Evolutionary conservation across 257 asterid species (phyloP).

Genomic region (Orobanche coerulescens): DNA sequence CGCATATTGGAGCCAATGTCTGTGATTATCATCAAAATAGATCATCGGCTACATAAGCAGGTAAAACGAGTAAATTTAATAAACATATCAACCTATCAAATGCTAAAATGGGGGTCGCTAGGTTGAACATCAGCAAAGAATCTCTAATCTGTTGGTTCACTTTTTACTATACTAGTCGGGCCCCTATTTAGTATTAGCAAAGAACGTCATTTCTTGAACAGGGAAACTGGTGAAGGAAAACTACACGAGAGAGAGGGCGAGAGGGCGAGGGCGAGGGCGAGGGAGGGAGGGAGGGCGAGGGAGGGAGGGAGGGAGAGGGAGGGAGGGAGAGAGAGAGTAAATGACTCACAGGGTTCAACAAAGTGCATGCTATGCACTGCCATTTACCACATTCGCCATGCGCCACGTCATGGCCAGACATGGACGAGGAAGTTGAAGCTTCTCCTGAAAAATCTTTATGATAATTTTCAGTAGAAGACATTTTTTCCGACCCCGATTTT

Average conservation of each 20-base stretch:
- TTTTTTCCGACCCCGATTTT: slow-evolving; percentile 21
- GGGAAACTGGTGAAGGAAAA: not conserved
- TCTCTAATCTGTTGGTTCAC: no score
- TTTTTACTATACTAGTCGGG: no score
- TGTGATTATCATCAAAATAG: slow-evolving; percentile 31
- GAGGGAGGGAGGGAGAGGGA: not conserved
- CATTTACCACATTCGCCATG: slow-evolving; percentile 31
- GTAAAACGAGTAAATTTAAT: not conserved
- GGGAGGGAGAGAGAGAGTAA: not conserved
- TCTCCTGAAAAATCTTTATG: slow-evolving; percentile 26
- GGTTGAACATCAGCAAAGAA: not conserved
- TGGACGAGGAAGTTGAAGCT: slow-evolving; percentile 34
- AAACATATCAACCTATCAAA: not conserved
- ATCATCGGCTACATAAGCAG: not conserved
- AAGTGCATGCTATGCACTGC: slow-evolving; percentile 75
- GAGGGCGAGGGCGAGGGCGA: not conserved
- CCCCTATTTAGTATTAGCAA: no score
- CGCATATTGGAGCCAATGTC: slow-evolving; percentile 72
- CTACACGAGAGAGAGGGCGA: not conserved
- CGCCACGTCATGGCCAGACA: slow-evolving; percentile 16
- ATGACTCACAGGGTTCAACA: slow-evolving; percentile 69
- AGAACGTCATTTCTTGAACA: not conserved
- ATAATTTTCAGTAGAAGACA: slow-evolving; percentile 19
- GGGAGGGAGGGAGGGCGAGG: not conserved
- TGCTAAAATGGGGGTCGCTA: not conserved